Evolutionary conservation across 2,329 filamentous ascomycete species (phyloP).

Genomic region (Plectosphaerella cucumerina): DNA sequence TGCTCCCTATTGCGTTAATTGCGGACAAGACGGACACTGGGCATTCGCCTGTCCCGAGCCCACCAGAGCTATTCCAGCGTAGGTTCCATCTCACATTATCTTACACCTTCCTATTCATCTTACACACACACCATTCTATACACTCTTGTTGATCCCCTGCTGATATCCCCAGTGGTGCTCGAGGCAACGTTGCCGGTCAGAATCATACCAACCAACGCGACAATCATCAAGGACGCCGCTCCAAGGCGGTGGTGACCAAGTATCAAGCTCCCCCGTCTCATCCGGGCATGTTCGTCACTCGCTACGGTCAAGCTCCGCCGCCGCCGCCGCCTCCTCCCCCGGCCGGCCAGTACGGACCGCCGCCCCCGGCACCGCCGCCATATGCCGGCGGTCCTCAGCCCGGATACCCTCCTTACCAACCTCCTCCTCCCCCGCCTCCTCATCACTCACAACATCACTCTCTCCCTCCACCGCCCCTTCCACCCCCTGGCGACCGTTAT

Average conservation of each 20-base stretch:
- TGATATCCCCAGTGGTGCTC: too few species aligned
- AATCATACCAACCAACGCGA: background rate
- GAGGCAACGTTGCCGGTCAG: too few species aligned
- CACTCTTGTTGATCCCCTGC: too few species aligned
- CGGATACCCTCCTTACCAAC: constrained; percentile 2
- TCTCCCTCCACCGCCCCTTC: too few species aligned
- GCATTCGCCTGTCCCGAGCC: constrained; percentile 49
- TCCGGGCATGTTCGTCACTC: background rate
- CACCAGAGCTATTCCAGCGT: constrained; percentile 44
- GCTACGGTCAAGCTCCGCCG: constrained; percentile 1
- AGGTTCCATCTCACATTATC: constrained; percentile 27
- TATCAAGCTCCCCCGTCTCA: background rate
- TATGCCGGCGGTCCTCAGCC: background rate
- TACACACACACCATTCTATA: too few species aligned
- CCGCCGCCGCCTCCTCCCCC: constrained; percentile 6
- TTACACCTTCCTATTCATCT: too few species aligned
- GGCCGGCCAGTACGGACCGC: constrained; percentile 3
- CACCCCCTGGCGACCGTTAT: constrained; percentile 3
- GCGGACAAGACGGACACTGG: constrained; percentile 46
- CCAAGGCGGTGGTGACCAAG: background rate
- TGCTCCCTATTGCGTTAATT: constrained; percentile 46
- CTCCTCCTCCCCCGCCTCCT: constrained; percentile 3
- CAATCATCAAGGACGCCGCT: background rate
- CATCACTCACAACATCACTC: too few species aligned
- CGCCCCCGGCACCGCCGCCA: constrained; percentile 4